These are phyloP conservation scores for Penicillium sp. DNA, from an alignment of 2,329 filamentous ascomycete genomes.

Conservation along the genomic window DNA sequence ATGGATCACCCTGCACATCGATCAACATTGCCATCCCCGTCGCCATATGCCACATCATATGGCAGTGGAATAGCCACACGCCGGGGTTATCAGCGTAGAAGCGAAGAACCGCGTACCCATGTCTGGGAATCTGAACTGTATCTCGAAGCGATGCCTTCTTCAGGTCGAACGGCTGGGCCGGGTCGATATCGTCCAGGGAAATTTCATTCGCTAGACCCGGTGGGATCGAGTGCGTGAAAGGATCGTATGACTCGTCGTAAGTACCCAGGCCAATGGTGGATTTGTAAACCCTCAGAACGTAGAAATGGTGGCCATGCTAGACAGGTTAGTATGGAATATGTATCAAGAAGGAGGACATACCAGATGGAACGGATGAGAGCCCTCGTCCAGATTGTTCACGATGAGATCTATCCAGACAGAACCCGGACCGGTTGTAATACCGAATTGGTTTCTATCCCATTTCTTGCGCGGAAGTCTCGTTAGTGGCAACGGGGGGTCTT, in stretches of 20 bases:
- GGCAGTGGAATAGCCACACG: slow-evolving; percentile 48
- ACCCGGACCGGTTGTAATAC: slow-evolving; percentile 27
- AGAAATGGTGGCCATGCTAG: slow-evolving; percentile 37
- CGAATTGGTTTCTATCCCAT: slow-evolving; percentile 44
- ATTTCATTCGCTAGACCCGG: slow-evolving; percentile 14
- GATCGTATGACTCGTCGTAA: slow-evolving; percentile 30
- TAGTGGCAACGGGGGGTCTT: slow-evolving; percentile 30
- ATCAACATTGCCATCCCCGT: slow-evolving; percentile 43
- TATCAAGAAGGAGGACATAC: slow-evolving; percentile 24
- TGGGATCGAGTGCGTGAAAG: slow-evolving; percentile 23
- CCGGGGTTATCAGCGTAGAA: slow-evolving; percentile 52
- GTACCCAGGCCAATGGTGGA: slow-evolving; percentile 31
- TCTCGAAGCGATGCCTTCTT: slow-evolving; percentile 46
- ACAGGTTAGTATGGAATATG: background rate
- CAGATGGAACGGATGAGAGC: slow-evolving; percentile 48
- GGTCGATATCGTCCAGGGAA: slow-evolving; percentile 19
- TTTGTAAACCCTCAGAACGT: slow-evolving; percentile 27
- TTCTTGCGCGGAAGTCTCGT: slow-evolving; percentile 29
- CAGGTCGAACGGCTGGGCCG: slow-evolving; percentile 29
- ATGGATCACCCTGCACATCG: slow-evolving; percentile 25
- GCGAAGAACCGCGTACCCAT: slow-evolving; percentile 51
- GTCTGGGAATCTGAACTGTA: slow-evolving; percentile 49
- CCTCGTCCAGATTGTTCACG: slow-evolving; percentile 49
- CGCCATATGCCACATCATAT: slow-evolving; percentile 49
- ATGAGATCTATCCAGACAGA: slow-evolving; percentile 45